Evolutionary conservation across 2,329 filamentous ascomycete species (phyloP).

Genomic region (Grosmannia clavigera): DNA sequence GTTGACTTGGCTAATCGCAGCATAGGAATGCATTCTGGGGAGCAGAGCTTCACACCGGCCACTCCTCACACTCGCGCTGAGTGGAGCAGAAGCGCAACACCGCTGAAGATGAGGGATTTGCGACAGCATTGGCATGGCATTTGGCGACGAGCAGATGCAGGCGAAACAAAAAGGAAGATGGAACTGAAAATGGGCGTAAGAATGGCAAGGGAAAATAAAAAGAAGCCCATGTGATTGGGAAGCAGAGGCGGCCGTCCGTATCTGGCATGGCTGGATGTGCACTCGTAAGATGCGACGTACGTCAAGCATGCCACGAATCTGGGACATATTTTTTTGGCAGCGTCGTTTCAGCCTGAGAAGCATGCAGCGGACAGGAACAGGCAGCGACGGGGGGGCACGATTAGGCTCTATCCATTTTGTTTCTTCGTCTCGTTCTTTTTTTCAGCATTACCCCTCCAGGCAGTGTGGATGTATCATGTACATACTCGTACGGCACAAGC

Average conservation of each 20-base stretch:
- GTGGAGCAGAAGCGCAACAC: not conserved
- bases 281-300: constrained; percentile 1
- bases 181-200: not conserved
- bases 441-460: not conserved
- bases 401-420: not conserved
- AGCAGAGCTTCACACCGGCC: not conserved
- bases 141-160: not conserved
- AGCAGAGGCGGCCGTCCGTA: not conserved
- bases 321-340: not conserved
- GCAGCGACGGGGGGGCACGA: not conserved
- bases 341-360: not conserved
- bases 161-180: not conserved
- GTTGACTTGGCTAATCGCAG: not conserved
- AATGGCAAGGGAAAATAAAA: not conserved
- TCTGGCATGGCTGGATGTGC: not conserved
- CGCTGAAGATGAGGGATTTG: not conserved
- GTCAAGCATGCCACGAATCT: not conserved
- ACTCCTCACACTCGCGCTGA: not conserved
- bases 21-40: not conserved
- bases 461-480: too few species aligned
- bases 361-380: not conserved
- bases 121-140: not conserved
- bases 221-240: not conserved
- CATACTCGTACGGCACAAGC: not conserved
- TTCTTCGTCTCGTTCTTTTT: not conserved